phyloP scores from a whole-genome alignment of 2,329 filamentous ascomycete species.

The Pseudogymnoascus sp. region DNA sequence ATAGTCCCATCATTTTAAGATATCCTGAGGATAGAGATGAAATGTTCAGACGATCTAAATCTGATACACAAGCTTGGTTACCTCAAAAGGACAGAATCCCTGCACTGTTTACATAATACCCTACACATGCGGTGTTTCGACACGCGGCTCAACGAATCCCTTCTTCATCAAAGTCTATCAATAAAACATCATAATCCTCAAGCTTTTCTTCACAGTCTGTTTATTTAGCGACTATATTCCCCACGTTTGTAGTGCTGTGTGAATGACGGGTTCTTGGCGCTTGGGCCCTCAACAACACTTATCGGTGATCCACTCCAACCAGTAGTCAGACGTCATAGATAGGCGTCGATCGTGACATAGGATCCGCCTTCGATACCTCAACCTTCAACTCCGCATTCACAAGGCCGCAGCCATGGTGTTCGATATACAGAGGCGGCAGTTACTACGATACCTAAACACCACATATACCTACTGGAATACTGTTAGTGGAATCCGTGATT shows the following conservation, averaged over 20 bases:
- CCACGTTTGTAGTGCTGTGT: not conserved
- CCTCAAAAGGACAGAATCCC: not conserved
- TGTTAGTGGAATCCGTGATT: slow-evolving; percentile 43
- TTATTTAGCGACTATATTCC: not conserved
- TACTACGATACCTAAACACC: slow-evolving; percentile 58
- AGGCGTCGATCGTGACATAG: slow-evolving; percentile 7
- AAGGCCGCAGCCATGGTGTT: slow-evolving; percentile 40
- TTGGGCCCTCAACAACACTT: not conserved
- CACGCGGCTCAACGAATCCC: not conserved
- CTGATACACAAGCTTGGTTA: not conserved
- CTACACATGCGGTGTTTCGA: not conserved
- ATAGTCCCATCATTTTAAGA: not conserved
- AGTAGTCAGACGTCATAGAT: not conserved
- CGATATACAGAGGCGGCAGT: slow-evolving; percentile 50
- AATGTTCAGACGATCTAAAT: not conserved
- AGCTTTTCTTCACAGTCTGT: not conserved
- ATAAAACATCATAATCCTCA: not conserved
- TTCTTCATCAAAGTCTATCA: not conserved
- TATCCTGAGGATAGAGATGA: not conserved
- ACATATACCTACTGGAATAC: slow-evolving; percentile 67
- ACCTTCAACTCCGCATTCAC: slow-evolving; percentile 4
- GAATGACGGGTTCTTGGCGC: not conserved
- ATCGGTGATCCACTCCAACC: not conserved
- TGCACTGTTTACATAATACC: slow-evolving; percentile 6
- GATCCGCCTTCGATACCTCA: not conserved